These are phyloP conservation scores for Tuber umbilicatum DNA, from an alignment of 495 filamentous ascomycete species.

Conservation along the genomic window DNA sequence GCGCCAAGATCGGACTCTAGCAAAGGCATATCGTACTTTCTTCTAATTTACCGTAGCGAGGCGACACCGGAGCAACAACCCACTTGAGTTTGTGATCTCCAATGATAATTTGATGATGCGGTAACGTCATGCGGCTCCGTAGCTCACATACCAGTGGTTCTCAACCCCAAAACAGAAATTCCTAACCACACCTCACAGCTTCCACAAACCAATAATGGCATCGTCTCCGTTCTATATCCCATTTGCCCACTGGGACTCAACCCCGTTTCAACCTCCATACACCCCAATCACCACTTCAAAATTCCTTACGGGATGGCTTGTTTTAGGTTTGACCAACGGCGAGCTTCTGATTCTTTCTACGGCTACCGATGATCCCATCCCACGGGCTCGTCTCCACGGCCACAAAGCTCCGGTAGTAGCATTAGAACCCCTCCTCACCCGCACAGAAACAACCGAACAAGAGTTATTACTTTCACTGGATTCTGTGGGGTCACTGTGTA, in stretches of 20 bases:
- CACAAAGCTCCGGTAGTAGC: constrained; percentile 28
- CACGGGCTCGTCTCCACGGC: constrained; percentile 24
- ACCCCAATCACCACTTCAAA: constrained; percentile 22
- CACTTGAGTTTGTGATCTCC: neutral
- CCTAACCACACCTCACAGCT: constrained; percentile 16
- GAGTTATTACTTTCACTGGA: constrained; percentile 22
- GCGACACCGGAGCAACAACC: neutral
- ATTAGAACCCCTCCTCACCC: constrained; percentile 9
- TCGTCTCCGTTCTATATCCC: constrained; percentile 34
- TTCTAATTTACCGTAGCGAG: neutral
- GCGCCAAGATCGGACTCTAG: no score
- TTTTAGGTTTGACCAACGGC: constrained; percentile 36
- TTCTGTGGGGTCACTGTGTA: constrained; percentile 18
- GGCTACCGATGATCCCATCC: neutral
- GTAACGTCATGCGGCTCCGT: constrained; percentile 26
- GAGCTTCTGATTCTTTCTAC: constrained; percentile 25
- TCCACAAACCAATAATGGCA: constrained; percentile 25
- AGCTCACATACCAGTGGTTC: neutral
- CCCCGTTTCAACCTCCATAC: constrained; percentile 16
- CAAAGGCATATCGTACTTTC: neutral
- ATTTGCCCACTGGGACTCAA: constrained; percentile 33
- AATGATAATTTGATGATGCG: neutral
- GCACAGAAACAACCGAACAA: constrained; percentile 15
- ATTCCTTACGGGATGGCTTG: constrained; percentile 19
- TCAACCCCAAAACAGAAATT: constrained; percentile 21